Conservation (phyloP, 2,329 filamentous ascomycete species). For the Pseudocercospora crystallina region DNA sequence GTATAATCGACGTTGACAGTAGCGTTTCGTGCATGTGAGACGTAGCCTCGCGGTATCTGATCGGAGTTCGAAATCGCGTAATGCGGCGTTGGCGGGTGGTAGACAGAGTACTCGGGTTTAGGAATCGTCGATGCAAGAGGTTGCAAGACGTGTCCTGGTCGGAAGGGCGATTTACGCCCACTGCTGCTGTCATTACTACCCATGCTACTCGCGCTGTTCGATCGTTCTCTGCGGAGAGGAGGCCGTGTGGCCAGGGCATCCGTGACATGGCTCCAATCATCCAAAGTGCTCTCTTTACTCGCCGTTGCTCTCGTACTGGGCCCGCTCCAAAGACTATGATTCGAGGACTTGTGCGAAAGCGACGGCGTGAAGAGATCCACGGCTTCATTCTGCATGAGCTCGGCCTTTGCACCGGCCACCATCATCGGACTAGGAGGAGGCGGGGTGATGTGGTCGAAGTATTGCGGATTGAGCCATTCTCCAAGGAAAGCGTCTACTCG, state of each 20-base stretch:
- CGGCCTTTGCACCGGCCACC: constrained; percentile 84
- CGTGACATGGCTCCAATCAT: constrained; percentile 31
- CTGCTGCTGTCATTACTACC: constrained; percentile 32
- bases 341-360: constrained; percentile 36
- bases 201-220: constrained; percentile 47
- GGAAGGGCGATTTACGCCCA: constrained; percentile 31
- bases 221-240: constrained; percentile 45
- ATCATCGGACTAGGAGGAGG: constrained; percentile 84
- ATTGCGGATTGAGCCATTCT: constrained; percentile 91
- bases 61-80: constrained; percentile 80
- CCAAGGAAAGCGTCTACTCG: constrained; percentile 90
- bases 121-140: constrained; percentile 28
- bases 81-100: constrained; percentile 73
- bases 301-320: constrained; percentile 23
- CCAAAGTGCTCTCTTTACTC: constrained; percentile 28
- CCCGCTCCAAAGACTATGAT: constrained; percentile 50
- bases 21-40: constrained; percentile 83
- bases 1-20: constrained; percentile 88
- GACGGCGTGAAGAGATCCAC: constrained; percentile 48
- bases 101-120: constrained; percentile 45
- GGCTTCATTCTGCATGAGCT: constrained; percentile 73
- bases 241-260: constrained; percentile 34
- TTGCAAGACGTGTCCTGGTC: constrained; percentile 26
- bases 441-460: constrained; percentile 88
- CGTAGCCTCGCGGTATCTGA: constrained; percentile 82